Evolutionary conservation across 2,329 filamentous ascomycete genomes (phyloP).

Genomic region (Penicillium sp.): DNA sequence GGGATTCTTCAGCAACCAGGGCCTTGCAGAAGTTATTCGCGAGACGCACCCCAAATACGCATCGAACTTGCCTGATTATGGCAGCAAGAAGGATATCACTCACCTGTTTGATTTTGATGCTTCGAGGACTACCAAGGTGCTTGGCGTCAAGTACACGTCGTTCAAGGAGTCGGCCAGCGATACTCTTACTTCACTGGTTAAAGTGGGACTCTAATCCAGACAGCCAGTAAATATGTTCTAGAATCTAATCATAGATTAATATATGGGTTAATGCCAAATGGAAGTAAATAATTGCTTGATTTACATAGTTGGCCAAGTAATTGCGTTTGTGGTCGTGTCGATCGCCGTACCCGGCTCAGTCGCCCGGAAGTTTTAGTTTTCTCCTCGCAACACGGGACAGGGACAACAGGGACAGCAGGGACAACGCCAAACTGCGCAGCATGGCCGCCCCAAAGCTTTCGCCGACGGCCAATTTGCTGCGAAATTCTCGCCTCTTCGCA

Average conservation of each 20-base stretch:
- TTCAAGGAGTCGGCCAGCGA: slow-evolving; percentile 37
- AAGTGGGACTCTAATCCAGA: slow-evolving; percentile 25
- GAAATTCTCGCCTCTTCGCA: slow-evolving; percentile 85
- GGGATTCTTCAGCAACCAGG: slow-evolving; percentile 40
- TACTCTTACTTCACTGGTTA: slow-evolving; percentile 33
- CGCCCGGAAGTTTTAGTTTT: slow-evolving; percentile 28
- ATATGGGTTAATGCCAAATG: too few relatives aligned
- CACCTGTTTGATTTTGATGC: slow-evolving; percentile 36
- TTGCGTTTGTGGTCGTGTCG: background rate
- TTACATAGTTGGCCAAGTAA: too few relatives aligned
- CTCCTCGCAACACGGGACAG: too few relatives aligned
- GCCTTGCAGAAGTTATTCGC: slow-evolving; percentile 39
- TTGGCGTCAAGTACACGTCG: slow-evolving; percentile 39
- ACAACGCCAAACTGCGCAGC: too few relatives aligned
- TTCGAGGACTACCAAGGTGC: slow-evolving; percentile 35
- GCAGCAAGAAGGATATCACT: slow-evolving; percentile 26
- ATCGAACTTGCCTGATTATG: slow-evolving; percentile 37
- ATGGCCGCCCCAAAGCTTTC: slow-evolving; percentile 48
- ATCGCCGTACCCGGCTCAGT: background rate
- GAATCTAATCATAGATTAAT: background rate
- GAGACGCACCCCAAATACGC: slow-evolving; percentile 41
- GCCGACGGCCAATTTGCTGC: slow-evolving; percentile 66
- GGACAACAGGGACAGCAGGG: too few relatives aligned
- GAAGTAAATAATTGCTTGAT: too few relatives aligned
- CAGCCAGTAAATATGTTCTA: background rate